These are phyloP conservation scores for Cerioporus squamosus DNA, from an alignment of 1,284 basidiomycete genomes.

Conservation along the genomic window DNA sequence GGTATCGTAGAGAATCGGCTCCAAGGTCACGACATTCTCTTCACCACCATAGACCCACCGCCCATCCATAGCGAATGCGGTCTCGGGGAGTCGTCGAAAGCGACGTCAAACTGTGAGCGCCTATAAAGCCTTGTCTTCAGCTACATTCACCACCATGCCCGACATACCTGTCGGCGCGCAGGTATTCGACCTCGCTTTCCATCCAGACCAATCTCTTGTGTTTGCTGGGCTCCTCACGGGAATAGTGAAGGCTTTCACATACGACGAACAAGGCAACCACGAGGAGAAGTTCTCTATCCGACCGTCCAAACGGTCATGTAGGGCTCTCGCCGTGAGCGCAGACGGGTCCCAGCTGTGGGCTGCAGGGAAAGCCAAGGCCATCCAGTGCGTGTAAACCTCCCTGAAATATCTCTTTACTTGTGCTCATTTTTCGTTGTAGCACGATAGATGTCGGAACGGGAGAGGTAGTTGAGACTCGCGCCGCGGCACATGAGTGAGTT, in stretches of 20 bases:
- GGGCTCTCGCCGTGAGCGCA: slow-evolving; percentile 66
- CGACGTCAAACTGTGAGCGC: too few species aligned
- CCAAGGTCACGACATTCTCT: too few species aligned
- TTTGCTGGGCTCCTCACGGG: slow-evolving; percentile 85
- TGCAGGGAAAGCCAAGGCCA: slow-evolving; percentile 82
- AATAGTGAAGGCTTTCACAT: slow-evolving; percentile 79
- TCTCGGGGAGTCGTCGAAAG: too few species aligned
- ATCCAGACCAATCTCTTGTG: slow-evolving; percentile 71
- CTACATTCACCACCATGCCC: slow-evolving; percentile 67
- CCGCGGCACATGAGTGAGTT: slow-evolving; percentile 82
- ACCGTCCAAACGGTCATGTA: slow-evolving; percentile 78
- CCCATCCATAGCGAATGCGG: too few species aligned
- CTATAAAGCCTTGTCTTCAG: too few species aligned
- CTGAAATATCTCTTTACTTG: too few species aligned
- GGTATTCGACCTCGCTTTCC: slow-evolving; percentile 90
- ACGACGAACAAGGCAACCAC: slow-evolving; percentile 67
- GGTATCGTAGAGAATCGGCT: too few species aligned
- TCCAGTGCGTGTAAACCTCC: slow-evolving; percentile 66
- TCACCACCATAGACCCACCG: too few species aligned
- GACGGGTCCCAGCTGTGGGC: slow-evolving; percentile 75
- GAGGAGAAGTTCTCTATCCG: slow-evolving; percentile 57
- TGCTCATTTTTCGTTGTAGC: slow-evolving; percentile 42
- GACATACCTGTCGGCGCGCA: slow-evolving; percentile 77
- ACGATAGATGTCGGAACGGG: slow-evolving; percentile 74
- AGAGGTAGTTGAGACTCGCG: slow-evolving; percentile 61